Base-by-base conservation (phyloP, 257 asterid genomes). In the Solanum pinnatisectum region DNA sequence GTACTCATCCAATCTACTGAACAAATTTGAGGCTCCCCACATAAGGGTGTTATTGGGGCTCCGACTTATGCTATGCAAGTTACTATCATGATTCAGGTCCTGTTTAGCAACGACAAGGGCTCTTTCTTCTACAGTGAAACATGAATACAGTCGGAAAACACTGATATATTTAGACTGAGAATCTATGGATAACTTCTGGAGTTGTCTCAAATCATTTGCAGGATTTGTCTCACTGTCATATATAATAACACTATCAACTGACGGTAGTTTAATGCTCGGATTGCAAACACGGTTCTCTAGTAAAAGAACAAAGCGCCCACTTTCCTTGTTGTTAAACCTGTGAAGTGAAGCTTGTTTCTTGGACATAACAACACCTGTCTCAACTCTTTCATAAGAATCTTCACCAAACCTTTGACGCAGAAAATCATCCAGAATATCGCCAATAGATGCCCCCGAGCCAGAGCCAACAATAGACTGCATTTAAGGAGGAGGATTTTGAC, bases 221-320 rank as follows among this genome's bases (percentile, higher is more conserved):
- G 98, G 99, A 87, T 95, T 94, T 95, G 93, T 92, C 78, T 96
- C 99, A 32, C 98, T 92, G 89, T 92, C 93, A 89, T 90, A 95
- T 88, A 95, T 90, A 91, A 97, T 23, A 65, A 96, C 90, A 87
- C 87, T 84, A 92, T 97, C 98, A 90, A 97, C 87, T 18, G 93
- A 89, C 20, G 92, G 89, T 87, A 93, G 93, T 89, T 93, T 96
- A 68, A 96, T 90, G 63, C 87, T 36, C 36, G 96, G 87, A 42
- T 93, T 71, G 91, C 99, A 94, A 85, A 97, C 98, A 90, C 99
- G 98, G 52, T 91, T 95, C 90, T 96, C 99, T 74, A 96, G 91
- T 81, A 97, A 92, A 89, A 97, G 91, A 87, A 93, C 96, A 91
- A 97, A 97, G 60, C 89, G 94, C 63, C 90, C 96, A 84, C 90